Conservation (phyloP, 768 basidiomycete genomes). For the Phaeotremella skinneri region DNA sequence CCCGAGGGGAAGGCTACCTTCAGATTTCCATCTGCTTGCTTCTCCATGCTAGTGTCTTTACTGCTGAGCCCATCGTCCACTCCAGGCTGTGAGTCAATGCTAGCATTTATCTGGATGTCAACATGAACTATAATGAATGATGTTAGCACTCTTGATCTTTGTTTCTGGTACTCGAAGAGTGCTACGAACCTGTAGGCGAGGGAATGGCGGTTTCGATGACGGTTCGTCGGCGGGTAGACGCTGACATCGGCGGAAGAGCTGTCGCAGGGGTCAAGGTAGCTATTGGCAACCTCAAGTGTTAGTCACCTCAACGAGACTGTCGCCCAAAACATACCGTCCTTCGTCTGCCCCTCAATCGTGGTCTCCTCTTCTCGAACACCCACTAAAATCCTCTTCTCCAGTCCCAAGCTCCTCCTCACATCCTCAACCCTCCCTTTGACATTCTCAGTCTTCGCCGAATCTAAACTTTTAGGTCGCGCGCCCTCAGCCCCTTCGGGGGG, state of each 20-base stretch:
- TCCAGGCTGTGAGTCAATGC: neutral
- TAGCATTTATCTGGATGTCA: neutral
- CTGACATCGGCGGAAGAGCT: neutral
- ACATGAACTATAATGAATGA: neutral
- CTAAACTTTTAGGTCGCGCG: slow-evolving; percentile 23
- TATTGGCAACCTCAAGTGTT: neutral
- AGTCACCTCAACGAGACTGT: neutral
- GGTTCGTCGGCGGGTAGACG: neutral
- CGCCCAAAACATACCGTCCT: slow-evolving; percentile 8
- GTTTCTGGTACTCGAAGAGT: neutral
- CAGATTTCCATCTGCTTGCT: neutral
- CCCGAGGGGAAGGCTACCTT: neutral
- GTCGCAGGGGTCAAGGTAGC: neutral
- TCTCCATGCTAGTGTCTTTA: no score
- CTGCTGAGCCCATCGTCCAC: neutral
- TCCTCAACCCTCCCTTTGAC: slow-evolving; percentile 16
- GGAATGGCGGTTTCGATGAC: neutral
- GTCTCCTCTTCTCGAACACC: slow-evolving; percentile 21
- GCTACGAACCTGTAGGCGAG: neutral
- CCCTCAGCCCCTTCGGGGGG: neutral
- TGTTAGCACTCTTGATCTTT: neutral
- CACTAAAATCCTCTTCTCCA: slow-evolving; percentile 17
- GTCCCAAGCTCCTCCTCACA: slow-evolving; percentile 23
- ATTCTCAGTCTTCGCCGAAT: slow-evolving; percentile 13
- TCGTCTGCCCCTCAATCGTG: slow-evolving; percentile 9